Evolutionary conservation across 1,284 basidiomycete genomes (phyloP).

Genomic region (Trichosporon ovoides): DNA sequence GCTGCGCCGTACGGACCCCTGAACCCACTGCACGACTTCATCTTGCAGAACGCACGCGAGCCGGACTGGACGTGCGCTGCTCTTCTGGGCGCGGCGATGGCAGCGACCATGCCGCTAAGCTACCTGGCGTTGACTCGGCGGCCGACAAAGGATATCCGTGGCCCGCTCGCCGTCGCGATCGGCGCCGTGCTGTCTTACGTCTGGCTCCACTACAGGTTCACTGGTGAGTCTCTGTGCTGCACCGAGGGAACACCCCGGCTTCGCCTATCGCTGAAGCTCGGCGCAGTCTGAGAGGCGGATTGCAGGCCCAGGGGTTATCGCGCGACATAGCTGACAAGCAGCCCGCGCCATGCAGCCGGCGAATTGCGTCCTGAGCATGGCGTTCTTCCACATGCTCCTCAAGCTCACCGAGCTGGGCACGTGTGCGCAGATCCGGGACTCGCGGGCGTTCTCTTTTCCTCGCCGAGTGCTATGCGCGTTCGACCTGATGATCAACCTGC

Average conservation of each 20-base stretch:
- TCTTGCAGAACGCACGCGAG: neutral
- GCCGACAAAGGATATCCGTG: neutral
- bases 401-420: neutral
- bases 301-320: neutral
- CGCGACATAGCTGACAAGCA: neutral
- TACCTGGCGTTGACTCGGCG: neutral
- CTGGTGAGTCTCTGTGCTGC: neutral
- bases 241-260: no score
- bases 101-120: neutral
- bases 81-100: neutral
- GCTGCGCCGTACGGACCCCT: neutral
- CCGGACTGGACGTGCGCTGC: neutral
- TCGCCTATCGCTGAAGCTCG: no score
- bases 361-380: conserved; percentile 1
- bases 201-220: neutral
- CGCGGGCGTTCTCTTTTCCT: neutral
- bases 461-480: neutral
- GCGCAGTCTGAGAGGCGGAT: neutral
- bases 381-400: neutral
- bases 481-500: neutral
- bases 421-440: neutral
- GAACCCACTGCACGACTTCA: neutral
- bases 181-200: neutral
- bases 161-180: neutral
- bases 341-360: neutral